Evolutionary conservation across 306 rosid genomes (phyloP).

Genomic region (Hippophae rhamnoides): DNA sequence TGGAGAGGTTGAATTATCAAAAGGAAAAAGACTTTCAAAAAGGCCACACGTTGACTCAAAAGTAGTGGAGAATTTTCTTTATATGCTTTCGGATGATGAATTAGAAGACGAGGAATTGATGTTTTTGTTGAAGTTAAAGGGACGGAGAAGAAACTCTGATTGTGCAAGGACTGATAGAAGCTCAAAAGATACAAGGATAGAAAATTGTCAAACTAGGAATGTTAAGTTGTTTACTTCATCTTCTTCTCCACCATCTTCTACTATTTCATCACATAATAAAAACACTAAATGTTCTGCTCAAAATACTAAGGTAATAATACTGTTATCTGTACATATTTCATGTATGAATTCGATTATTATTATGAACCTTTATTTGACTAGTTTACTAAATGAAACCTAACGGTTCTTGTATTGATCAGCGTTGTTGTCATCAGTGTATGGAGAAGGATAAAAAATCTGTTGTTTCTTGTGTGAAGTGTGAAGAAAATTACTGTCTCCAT

Average conservation of each 20-base stretch:
- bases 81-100: slow-evolving; percentile 5
- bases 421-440: slow-evolving; percentile 65
- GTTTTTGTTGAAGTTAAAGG: slow-evolving; percentile 23
- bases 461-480: slow-evolving; percentile 51
- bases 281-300: slow-evolving; percentile 1
- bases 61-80: background rate
- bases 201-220: slow-evolving; percentile 5
- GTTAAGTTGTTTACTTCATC: slow-evolving; percentile 8
- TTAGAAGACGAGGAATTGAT: slow-evolving; percentile 20
- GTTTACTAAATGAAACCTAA: slow-evolving; percentile 3
- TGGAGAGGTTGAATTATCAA: background rate
- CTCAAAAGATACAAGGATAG: slow-evolving; percentile 12
- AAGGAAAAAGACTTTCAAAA: slow-evolving; percentile 12
- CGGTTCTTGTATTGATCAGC: slow-evolving; percentile 23
- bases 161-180: slow-evolving; percentile 1
- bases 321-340: slow-evolving; percentile 4
- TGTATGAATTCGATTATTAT: background rate
- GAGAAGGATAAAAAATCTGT: slow-evolving; percentile 31
- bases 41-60: slow-evolving; percentile 18
- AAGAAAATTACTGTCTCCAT: slow-evolving; percentile 45
- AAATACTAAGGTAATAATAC: slow-evolving; percentile 20
- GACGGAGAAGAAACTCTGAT: slow-evolving; percentile 26
- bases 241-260: slow-evolving; percentile 14
- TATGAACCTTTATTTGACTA: background rate
- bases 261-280: slow-evolving; percentile 7